Evolutionary conservation across 257 asterid genomes (phyloP), one percentile per base, ranked within the genome.

Genomic region (Scutellaria galericulata): DNA sequence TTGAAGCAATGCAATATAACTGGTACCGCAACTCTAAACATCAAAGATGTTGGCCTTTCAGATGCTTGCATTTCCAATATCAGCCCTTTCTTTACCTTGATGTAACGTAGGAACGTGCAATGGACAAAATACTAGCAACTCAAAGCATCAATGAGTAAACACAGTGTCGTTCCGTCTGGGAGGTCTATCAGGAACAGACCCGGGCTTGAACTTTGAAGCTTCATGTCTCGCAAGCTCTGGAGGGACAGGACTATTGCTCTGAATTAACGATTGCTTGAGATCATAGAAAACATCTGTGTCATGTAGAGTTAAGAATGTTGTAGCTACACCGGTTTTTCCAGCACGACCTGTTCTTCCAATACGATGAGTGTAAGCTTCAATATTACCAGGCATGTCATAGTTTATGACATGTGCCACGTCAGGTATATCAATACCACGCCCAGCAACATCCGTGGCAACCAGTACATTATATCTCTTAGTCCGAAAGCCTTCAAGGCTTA

Each of bases 311-410:
- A 86, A 81, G 84, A 86, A 86, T 20, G 92, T 82, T 8, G 92
- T 80, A 56, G 92, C 89, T 11, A 79, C 67, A 75, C 92, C 92
- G 7, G 89, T 84, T 82, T 86, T 86, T 77, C 91, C 91, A 71
- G 91, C 91, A 79, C 91, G 89, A 56, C 91, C 91, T 11, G 88
- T 86, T 74, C 90, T 71, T 68, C 90, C 90, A 54, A 86, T 86
- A 77, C 88, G 90, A 81, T 86, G 88, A 6, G 90, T 86, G 84
- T 83, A 86, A 20, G 83, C 82, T 77, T 86, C 90, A 55, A 83
- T 83, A 66, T 64, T 86, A 39, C 81, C 80, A 12, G 89, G 92
- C 89, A 84, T 86, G 68, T 86, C 89, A 46, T 78, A 66, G 73
- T 86, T 86, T 54, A 86, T 80, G 54, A 86, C 89, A 75, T 86